Percentiles rank a stretch among this genome's conserved stretches.
Conservation (phyloP, 163 green algal species). For the Scenedesmus sp. region DNA sequence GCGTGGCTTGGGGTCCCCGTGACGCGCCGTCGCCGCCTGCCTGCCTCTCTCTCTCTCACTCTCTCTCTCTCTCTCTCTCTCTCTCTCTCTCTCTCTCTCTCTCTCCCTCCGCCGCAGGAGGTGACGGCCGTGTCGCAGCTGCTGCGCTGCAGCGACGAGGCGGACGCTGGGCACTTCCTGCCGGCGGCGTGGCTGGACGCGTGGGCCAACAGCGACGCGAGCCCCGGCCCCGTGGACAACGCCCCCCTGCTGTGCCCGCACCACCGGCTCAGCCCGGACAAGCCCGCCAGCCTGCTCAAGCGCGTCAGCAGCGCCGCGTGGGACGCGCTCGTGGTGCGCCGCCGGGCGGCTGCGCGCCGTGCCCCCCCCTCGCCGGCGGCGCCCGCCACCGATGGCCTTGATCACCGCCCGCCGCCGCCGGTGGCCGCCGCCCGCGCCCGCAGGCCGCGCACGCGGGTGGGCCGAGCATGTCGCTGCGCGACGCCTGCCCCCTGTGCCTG, state of each 20-base stretch:
- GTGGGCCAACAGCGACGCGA: constrained; percentile 66
- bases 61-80: too few species aligned
- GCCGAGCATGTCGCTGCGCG: constrained; percentile 50
- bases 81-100: too few species aligned
- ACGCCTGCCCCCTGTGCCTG: constrained; percentile 70
- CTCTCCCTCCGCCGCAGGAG: constrained; percentile 20
- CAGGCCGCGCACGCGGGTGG: constrained; percentile 54
- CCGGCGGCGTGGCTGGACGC: constrained; percentile 63
- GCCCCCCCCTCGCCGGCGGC: too few species aligned
- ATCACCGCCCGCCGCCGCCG: constrained; percentile 43
- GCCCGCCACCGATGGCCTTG: too few species aligned
- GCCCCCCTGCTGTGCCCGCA: constrained; percentile 66
- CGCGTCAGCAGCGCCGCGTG: constrained; percentile 62
- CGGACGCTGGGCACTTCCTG: constrained; percentile 38
- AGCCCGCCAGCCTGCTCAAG: constrained; percentile 52
- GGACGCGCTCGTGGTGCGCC: constrained; percentile 49
- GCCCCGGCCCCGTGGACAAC: constrained; percentile 65
- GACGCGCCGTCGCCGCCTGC: too few species aligned
- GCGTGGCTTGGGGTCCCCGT: too few species aligned
- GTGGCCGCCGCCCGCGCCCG: constrained; percentile 46
- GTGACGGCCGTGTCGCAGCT: constrained; percentile 16
- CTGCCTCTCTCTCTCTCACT: too few species aligned
- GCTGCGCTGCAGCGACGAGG: background rate
- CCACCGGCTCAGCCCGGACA: constrained; percentile 62
- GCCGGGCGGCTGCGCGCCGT: background rate